Evolutionary conservation across 2,329 filamentous ascomycete species (phyloP).

Genomic region (Dactylellina haptotyla): DNA sequence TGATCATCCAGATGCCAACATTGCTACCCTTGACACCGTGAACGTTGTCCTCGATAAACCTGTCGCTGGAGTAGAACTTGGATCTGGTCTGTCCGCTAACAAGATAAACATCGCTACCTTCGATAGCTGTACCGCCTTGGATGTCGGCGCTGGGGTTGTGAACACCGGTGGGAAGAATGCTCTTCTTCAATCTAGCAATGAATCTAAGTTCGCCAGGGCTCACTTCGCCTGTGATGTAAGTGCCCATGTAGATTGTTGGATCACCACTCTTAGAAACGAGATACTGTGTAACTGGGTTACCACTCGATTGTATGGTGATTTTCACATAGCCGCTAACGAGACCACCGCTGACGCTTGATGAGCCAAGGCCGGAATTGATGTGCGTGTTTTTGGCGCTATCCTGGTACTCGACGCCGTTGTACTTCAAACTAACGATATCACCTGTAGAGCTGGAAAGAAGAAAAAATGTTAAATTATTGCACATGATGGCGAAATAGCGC

Average conservation of each 20-base stretch:
- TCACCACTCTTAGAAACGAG: conserved; percentile 71
- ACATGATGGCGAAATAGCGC: neutral
- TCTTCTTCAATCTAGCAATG: conserved; percentile 61
- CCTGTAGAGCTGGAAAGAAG: conserved; percentile 28
- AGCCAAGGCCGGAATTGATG: conserved; percentile 70
- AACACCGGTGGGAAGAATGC: conserved; percentile 38
- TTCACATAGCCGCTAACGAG: conserved; percentile 62
- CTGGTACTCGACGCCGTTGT: conserved; percentile 45
- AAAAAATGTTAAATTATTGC: no score
- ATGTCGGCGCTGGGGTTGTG: conserved; percentile 38
- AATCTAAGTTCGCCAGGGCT: conserved; percentile 71
- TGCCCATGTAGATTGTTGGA: conserved; percentile 70
- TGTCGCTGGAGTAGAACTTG: conserved; percentile 75
- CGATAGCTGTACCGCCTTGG: conserved; percentile 38
- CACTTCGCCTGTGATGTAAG: conserved; percentile 70
- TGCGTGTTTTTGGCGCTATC: conserved; percentile 65
- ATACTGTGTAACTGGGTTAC: conserved; percentile 70
- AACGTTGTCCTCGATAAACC: conserved; percentile 75
- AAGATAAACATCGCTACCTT: conserved; percentile 62
- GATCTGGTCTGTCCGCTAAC: conserved; percentile 72
- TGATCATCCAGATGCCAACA: conserved; percentile 69
- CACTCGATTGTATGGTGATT: conserved; percentile 70
- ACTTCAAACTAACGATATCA: conserved; percentile 46
- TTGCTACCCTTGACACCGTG: conserved; percentile 70
- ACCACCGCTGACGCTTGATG: conserved; percentile 66